These are phyloP conservation scores for Brasilioporus rufonigricans DNA, from an alignment of 768 basidiomycete species.

Conservation along the genomic window DNA sequence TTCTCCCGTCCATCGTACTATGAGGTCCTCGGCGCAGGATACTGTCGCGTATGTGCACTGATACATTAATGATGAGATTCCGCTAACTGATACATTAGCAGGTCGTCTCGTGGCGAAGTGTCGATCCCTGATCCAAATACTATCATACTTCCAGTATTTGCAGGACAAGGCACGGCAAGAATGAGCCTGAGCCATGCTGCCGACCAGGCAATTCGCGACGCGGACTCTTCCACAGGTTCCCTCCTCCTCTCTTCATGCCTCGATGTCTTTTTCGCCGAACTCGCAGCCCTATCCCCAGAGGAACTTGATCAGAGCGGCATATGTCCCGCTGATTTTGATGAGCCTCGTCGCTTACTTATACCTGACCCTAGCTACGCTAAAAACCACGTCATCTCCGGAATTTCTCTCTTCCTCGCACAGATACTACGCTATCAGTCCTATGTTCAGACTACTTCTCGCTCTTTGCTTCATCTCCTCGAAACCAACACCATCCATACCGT, in stretches of 20 bases:
- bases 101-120: constrained; percentile 3
- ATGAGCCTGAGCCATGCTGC: constrained; percentile 32
- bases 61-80: background rate
- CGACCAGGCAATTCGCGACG: constrained; percentile 41
- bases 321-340: constrained; percentile 43
- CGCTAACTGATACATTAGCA: background rate
- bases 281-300: constrained; percentile 41
- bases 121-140: background rate
- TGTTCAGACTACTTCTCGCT: constrained; percentile 25
- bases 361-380: constrained; percentile 35
- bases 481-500: constrained; percentile 33
- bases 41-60: constrained; percentile 1
- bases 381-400: constrained; percentile 51
- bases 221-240: constrained; percentile 39
- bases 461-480: constrained; percentile 31
- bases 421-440: constrained; percentile 50
- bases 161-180: constrained; percentile 51
- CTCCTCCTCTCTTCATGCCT: constrained; percentile 51
- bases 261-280: constrained; percentile 48
- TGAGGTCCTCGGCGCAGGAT: background rate
- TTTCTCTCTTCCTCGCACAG: constrained; percentile 51
- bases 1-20: background rate
- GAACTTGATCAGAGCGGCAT: constrained; percentile 38
- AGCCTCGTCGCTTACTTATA: constrained; percentile 38
- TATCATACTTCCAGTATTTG: constrained; percentile 47